phyloP scores from a whole-genome alignment of 148 eudicot genomes.

The Cornus florida region DNA sequence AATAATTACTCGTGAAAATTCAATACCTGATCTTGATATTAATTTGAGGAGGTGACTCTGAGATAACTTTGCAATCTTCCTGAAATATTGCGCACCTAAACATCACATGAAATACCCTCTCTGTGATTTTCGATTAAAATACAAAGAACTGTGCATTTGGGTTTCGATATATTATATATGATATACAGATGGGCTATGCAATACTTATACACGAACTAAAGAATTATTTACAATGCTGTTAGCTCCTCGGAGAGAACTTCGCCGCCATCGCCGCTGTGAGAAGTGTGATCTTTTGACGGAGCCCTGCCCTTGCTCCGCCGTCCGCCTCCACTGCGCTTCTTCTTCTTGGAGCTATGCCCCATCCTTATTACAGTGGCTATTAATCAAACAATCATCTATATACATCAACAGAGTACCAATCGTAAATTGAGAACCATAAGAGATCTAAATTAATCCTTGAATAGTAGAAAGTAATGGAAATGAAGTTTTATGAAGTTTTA shows the following conservation, averaged over 20 bases:
- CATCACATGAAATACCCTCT: constrained; percentile 18
- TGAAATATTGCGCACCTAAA: constrained; percentile 95
- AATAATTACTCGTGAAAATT: constrained; percentile 2
- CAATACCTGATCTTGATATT: constrained; percentile 75
- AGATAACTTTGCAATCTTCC: constrained; percentile 76
- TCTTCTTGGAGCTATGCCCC: constrained; percentile 89
- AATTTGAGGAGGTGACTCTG: constrained; percentile 73
- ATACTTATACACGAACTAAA: not conserved
- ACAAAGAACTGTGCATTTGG: too few species aligned
- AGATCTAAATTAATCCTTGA: not conserved
- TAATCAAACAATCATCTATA: not conserved
- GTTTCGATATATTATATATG: too few species aligned
- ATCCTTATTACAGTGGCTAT: constrained; percentile 18
- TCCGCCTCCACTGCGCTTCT: constrained; percentile 46
- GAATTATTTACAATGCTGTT: constrained; percentile 69
- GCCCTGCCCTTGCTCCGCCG: constrained; percentile 57
- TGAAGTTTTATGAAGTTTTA: not conserved
- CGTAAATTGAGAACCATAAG: not conserved
- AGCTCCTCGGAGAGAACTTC: constrained; percentile 77
- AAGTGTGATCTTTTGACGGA: constrained; percentile 59
- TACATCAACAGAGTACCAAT: not conserved
- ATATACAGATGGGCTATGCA: too few species aligned
- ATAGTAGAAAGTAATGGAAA: not conserved
- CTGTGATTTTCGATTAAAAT: not conserved
- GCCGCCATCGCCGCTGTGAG: constrained; percentile 36